Conservation (phyloP, 768 basidiomycete species). For the Hebeloma cylindrosporum region DNA sequence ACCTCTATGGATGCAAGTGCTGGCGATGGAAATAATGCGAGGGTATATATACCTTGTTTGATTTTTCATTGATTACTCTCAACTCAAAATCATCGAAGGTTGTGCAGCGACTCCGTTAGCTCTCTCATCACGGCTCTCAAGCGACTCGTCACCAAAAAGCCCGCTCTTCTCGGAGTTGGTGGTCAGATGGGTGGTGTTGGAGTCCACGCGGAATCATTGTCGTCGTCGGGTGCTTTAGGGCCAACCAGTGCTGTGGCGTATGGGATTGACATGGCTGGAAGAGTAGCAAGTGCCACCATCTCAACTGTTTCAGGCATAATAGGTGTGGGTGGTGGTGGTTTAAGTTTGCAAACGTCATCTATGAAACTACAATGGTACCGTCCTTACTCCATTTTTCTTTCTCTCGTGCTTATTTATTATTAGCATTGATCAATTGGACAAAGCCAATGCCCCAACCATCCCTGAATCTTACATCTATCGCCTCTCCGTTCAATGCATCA, state of each 20-base stretch:
- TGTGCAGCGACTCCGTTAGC: slow-evolving; percentile 79
- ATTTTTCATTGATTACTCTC: not conserved
- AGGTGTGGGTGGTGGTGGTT: slow-evolving; percentile 78
- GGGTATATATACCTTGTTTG: slow-evolving; percentile 50
- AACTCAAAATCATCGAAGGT: slow-evolving; percentile 34
- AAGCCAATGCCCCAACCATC: slow-evolving; percentile 90
- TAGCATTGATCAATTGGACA: slow-evolving; percentile 98
- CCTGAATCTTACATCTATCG: slow-evolving; percentile 95
- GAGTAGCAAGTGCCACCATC: slow-evolving; percentile 83
- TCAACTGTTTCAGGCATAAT: slow-evolving; percentile 84
- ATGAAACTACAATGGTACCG: slow-evolving; percentile 92
- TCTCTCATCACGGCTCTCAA: slow-evolving; percentile 82
- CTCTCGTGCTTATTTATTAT: too few species aligned
- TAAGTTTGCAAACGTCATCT: slow-evolving; percentile 70
- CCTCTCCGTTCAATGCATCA: slow-evolving; percentile 84
- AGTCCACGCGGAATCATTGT: slow-evolving; percentile 37
- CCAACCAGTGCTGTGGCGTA: slow-evolving; percentile 45
- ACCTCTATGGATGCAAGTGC: slow-evolving; percentile 85
- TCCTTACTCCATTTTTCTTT: slow-evolving; percentile 2
- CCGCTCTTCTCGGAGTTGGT: slow-evolving; percentile 75
- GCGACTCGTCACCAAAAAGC: slow-evolving; percentile 86
- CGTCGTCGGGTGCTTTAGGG: slow-evolving; percentile 19
- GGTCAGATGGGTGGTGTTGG: slow-evolving; percentile 84
- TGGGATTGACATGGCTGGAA: slow-evolving; percentile 73
- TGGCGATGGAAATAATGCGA: slow-evolving; percentile 91